Evolutionary conservation across 2,329 filamentous ascomycete genomes (phyloP).

Genomic region (Epichloe bromicola): DNA sequence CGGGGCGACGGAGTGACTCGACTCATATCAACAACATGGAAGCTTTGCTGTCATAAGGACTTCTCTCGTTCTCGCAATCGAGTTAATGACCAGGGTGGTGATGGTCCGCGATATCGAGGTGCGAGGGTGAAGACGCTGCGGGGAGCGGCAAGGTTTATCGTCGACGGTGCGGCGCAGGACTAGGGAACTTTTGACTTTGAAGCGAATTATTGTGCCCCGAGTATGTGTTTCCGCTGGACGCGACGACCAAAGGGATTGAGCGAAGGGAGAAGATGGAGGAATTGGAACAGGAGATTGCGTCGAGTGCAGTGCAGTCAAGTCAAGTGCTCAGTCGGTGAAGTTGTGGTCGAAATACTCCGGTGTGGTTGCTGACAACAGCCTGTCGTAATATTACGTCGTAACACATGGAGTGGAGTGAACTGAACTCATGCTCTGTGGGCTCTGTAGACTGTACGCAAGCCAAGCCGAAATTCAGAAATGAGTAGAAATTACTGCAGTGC

Average conservation of each 20-base stretch:
- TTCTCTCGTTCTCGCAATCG: not conserved
- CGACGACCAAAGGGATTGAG: not conserved
- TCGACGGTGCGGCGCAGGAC: not conserved
- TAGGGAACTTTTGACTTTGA: not conserved
- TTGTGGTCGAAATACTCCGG: not conserved
- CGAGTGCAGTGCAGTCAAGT: not conserved
- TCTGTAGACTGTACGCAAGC: too few species aligned
- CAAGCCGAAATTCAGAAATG: too few species aligned
- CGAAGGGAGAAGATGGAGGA: not conserved
- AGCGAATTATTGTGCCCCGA: not conserved
- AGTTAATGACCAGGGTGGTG: not conserved
- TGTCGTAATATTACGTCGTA: not conserved
- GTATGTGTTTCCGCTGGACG: not conserved
- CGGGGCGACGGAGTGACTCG: not conserved
- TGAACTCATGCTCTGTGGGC: too few species aligned
- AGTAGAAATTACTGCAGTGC: too few species aligned
- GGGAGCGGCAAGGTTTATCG: not conserved
- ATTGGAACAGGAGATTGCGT: not conserved
- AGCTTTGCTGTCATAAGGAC: not conserved
- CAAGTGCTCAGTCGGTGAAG: not conserved
- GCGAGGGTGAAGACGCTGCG: not conserved
- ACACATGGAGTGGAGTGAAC: too few species aligned
- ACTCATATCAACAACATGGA: not conserved
- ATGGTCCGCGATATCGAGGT: not conserved
- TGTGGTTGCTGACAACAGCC: not conserved